Base-by-base conservation (phyloP, 1,284 basidiomycete species). In the Ustilago curta region DNA sequence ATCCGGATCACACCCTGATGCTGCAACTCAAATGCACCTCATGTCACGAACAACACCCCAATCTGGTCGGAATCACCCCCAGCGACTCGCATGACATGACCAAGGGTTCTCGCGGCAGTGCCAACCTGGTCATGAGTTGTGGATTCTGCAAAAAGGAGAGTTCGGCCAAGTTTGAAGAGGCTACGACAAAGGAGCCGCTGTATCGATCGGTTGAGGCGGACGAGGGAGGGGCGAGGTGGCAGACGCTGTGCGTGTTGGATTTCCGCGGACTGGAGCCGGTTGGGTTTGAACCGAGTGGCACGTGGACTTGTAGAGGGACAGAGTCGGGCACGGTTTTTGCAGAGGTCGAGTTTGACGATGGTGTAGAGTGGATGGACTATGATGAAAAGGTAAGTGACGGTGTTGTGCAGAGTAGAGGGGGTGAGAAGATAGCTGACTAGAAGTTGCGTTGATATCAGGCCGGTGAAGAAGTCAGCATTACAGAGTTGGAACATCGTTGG, bases 341-440 rank as follows among this genome's bases (percentile, higher is more conserved):
- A 39, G 64, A 63, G 0, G 73, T 84, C 29, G 75, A 79, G 50
- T 84, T 84, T 29, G 83, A 84, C 9, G 83, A 82, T 8, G 78
- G 78, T 35, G 52, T 43, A 0, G 83, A 83, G 40, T 84, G 83
- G 83, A 83, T 82, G 63, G 83, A 84, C 49, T 84, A 84, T 42
- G 83, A 84, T 59, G 83, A 84, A 62, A 81, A 82, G 71, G 71
- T 63, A 37, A 55, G 70, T 45, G 9, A 14, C 2, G 12, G 35
- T 14, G 16, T n/a, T n/a, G 35, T 4, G 12, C 6, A 16, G 12
- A 37, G 35, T 27, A 37, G 35, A 37, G 3, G 12, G 6, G 35
- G 35, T 2, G 14, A 12, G 3, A 14, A 2, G 35, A 37, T 4
- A 16, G 16, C 35, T 37, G 35, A 37, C 35, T 16, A 3, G 12